phyloP scores from a whole-genome alignment of 768 basidiomycete genomes.

The Amanita brunnescens region DNA sequence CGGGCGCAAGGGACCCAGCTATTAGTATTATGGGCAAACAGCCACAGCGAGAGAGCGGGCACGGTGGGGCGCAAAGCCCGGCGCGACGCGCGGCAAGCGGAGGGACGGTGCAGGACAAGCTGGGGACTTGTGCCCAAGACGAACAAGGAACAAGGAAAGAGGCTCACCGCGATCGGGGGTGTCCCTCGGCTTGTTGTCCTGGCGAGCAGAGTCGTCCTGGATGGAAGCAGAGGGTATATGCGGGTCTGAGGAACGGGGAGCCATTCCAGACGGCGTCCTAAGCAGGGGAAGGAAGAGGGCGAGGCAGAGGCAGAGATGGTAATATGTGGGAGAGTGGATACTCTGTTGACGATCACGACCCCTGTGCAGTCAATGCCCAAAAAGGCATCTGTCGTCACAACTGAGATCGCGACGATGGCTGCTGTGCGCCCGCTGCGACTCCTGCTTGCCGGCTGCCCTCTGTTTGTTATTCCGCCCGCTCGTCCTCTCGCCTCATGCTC shows the following conservation, averaged over 20 bases:
- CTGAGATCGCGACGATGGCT: background rate
- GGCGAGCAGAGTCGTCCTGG: background rate
- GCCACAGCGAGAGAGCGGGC: no score
- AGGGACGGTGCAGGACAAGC: background rate
- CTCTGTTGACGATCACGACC: slow-evolving; percentile 8
- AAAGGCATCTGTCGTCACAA: slow-evolving; percentile 6
- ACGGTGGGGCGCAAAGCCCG: no score
- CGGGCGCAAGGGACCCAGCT: background rate
- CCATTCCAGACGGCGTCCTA: background rate
- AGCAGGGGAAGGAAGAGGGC: background rate
- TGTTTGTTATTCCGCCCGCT: background rate
- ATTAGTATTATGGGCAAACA: no score
- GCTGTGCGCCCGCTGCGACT: background rate
- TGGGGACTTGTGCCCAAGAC: no score
- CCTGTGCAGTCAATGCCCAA: background rate
- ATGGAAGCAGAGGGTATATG: background rate
- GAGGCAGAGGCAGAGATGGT: background rate
- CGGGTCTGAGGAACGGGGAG: background rate
- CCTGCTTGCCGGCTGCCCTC: background rate
- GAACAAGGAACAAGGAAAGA: background rate
- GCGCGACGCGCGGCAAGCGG: background rate
- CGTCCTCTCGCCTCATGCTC: background rate
- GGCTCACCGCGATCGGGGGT: slow-evolving; percentile 2
- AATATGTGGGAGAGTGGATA: slow-evolving; percentile 2
- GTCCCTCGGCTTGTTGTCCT: slow-evolving; percentile 2